Conservation (phyloP, 1,284 basidiomycete species). For the Cystobasidium sp. region DNA sequence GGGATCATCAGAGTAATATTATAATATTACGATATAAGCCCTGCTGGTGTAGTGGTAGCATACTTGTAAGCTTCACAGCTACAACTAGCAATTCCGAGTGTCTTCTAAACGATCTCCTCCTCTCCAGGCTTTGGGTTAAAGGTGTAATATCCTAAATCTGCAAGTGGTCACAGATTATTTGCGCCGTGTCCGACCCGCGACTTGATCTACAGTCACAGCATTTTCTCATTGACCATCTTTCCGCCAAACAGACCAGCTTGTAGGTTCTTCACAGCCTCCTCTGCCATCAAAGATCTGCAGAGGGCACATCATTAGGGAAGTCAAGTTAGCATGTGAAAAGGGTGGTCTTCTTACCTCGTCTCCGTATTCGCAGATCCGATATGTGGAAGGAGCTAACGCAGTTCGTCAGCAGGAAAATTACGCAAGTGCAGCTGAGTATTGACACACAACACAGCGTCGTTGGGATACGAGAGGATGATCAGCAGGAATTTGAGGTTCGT, state of each 20-base stretch:
- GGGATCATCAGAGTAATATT: neutral
- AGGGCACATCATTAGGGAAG: neutral
- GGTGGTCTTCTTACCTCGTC: slow-evolving; percentile 66
- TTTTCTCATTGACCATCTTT: slow-evolving; percentile 44
- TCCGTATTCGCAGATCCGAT: slow-evolving; percentile 87
- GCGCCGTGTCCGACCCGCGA: neutral
- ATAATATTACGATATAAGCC: neutral
- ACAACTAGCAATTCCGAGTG: neutral
- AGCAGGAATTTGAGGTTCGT: slow-evolving; percentile 75
- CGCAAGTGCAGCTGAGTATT: slow-evolving; percentile 12
- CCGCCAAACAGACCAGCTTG: slow-evolving; percentile 49
- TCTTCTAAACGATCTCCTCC: no score
- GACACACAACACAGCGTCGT: slow-evolving; percentile 63
- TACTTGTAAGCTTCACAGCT: neutral
- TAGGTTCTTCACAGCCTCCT: slow-evolving; percentile 50
- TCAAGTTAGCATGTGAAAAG: neutral
- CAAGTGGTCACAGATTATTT: slow-evolving; percentile 9
- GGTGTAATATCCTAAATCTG: slow-evolving; percentile 2
- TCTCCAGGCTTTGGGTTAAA: neutral
- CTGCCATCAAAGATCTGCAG: slow-evolving; percentile 38
- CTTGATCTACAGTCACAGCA: slow-evolving; percentile 5
- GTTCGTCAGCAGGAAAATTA: slow-evolving; percentile 64
- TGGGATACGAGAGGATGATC: slow-evolving; percentile 81
- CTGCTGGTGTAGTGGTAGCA: slow-evolving; percentile 1
- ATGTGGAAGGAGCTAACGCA: slow-evolving; percentile 71